phyloP scores from a whole-genome alignment of 257 asterid genomes.

The Solanum corneliomulleri region DNA sequence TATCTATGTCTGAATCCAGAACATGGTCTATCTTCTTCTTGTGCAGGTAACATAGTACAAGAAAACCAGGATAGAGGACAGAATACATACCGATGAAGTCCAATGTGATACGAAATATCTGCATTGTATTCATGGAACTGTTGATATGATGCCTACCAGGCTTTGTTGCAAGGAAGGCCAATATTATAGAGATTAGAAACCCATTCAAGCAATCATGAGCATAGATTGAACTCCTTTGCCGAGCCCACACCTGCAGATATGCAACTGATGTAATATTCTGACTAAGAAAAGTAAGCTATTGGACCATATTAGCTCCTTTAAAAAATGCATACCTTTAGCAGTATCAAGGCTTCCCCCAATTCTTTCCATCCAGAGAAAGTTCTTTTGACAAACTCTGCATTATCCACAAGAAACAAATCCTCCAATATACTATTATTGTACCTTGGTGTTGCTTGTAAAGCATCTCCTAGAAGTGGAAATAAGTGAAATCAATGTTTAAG shows the following conservation, averaged over 20 bases:
- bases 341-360: conserved; percentile 65
- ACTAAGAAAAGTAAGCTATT: neutral
- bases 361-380: conserved; percentile 64
- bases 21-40: neutral
- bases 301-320: neutral
- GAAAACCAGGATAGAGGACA: neutral
- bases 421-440: conserved; percentile 88
- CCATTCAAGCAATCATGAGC: conserved; percentile 91
- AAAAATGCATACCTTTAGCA: conserved; percentile 58
- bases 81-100: conserved; percentile 68
- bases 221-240: conserved; percentile 52
- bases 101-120: conserved; percentile 76
- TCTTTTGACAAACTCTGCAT: conserved; percentile 47
- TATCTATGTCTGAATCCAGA: neutral
- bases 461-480: conserved; percentile 12
- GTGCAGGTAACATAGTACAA: neutral
- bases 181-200: conserved; percentile 52
- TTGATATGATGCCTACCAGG: conserved; percentile 60
- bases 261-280: conserved; percentile 7
- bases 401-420: conserved; percentile 88
- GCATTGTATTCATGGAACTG: conserved; percentile 62
- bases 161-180: conserved; percentile 66
- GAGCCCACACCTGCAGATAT: conserved; percentile 78
- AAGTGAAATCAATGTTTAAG: neutral
- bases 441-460: conserved; percentile 58